Percentiles rank a stretch among this genome's conserved stretches.
Conservation (phyloP, 2,329 filamentous ascomycete species). For the Aspergillus thermomutatus region DNA sequence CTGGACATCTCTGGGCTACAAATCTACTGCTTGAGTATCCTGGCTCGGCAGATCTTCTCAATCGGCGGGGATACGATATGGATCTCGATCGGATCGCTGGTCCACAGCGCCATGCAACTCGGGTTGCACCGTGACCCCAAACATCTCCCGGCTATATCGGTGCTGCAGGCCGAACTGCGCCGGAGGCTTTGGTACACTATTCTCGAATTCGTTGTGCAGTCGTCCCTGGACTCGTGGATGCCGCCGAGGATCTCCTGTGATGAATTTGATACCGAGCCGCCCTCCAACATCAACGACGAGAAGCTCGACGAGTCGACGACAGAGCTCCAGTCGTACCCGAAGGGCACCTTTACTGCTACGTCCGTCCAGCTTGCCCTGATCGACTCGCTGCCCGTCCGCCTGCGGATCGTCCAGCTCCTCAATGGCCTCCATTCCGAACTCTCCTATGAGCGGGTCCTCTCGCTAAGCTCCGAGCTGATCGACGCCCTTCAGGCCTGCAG, state of each 20-base stretch:
- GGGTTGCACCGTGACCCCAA: constrained; percentile 33
- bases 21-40: constrained; percentile 30
- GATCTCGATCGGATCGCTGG: constrained; percentile 30
- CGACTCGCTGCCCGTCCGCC: constrained; percentile 8
- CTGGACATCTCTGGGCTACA: constrained; percentile 25
- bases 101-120: constrained; percentile 28
- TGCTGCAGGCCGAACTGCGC: constrained; percentile 26
- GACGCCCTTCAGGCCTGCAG: constrained; percentile 1
- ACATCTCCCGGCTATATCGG: constrained; percentile 11
- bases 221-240: constrained; percentile 20
- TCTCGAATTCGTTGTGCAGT: constrained; percentile 26
- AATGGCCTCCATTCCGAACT: constrained; percentile 11
- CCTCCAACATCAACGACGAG: constrained; percentile 18
- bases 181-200: constrained; percentile 29
- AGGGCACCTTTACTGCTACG: constrained; percentile 8
- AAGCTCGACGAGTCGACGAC: constrained; percentile 10
- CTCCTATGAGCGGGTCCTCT: constrained; percentile 14
- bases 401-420: constrained; percentile 10
- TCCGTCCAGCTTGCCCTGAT: constrained; percentile 15
- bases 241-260: constrained; percentile 11
- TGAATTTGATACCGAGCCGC: constrained; percentile 16
- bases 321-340: background rate
- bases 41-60: constrained; percentile 30
- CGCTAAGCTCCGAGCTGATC: constrained; percentile 9
- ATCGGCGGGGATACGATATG: constrained; percentile 34